Percentiles rank a stretch among this genome's conserved stretches.
These are phyloP conservation scores for Diaporthe australafricana DNA, from an alignment of 2,329 filamentous ascomycete species.

Conservation along the genomic window DNA sequence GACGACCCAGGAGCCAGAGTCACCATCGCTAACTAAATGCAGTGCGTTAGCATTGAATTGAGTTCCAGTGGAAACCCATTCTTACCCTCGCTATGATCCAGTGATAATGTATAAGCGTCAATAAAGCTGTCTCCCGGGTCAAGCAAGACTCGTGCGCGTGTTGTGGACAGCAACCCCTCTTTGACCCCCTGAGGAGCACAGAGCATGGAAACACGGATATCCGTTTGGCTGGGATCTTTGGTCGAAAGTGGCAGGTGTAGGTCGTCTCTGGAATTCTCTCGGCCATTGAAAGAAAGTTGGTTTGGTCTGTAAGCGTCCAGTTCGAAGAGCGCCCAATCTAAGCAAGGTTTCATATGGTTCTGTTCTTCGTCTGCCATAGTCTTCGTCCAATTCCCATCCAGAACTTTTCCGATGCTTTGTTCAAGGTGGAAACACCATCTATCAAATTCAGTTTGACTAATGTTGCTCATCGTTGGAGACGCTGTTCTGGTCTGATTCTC, in stretches of 20 bases:
- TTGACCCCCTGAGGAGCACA: not conserved
- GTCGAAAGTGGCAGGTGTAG: not conserved
- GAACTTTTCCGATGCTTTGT: not conserved
- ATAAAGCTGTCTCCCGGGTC: not conserved
- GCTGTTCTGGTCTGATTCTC: not conserved
- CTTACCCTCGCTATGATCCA: not conserved
- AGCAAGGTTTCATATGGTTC: not conserved
- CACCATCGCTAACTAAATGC: not conserved
- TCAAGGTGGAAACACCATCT: not conserved
- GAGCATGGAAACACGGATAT: not conserved
- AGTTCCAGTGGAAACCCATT: no score
- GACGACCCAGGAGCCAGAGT: constrained; percentile 13
- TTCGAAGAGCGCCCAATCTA: constrained; percentile 3
- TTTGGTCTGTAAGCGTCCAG: not conserved
- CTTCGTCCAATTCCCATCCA: not conserved
- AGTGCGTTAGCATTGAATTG: not conserved
- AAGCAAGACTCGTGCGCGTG: not conserved
- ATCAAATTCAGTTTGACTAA: not conserved
- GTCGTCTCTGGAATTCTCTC: not conserved
- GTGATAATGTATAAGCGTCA: not conserved
- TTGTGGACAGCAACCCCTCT: not conserved
- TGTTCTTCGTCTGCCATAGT: not conserved
- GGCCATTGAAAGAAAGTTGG: not conserved
- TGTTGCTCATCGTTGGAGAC: not conserved
- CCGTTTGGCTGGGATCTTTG: not conserved